phyloP scores from a whole-genome alignment of 495 filamentous ascomycete genomes.

The Tricharina praecox region DNA sequence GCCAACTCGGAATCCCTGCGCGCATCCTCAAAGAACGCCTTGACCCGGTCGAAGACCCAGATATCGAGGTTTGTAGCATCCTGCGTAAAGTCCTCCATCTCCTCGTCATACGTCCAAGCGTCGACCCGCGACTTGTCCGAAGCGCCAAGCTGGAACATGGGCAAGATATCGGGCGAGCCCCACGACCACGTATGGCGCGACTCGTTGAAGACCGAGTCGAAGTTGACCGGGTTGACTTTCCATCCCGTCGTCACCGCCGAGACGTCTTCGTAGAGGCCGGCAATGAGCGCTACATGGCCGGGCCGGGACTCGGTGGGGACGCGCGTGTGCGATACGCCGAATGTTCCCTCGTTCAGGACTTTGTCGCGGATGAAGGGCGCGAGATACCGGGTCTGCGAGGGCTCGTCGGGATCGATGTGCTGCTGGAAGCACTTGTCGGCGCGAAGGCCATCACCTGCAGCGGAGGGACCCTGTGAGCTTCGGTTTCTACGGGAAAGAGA shows the following conservation, averaged over 20 bases:
- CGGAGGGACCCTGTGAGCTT: no score
- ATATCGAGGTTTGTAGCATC: constrained; percentile 64
- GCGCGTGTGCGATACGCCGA: constrained; percentile 94
- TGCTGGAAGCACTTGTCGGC: constrained; percentile 97
- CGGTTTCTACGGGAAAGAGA: no score
- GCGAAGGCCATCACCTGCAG: constrained; percentile 73
- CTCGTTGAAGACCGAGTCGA: constrained; percentile 96
- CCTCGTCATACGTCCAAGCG: constrained; percentile 63
- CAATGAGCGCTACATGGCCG: constrained; percentile 94
- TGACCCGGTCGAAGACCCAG: constrained; percentile 93
- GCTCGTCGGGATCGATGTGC: constrained; percentile 69
- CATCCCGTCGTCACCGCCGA: constrained; percentile 94
- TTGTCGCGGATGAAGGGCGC: constrained; percentile 88
- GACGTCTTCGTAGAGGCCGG: constrained; percentile 95
- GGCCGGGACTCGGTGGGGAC: constrained; percentile 95
- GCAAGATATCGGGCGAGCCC: constrained; percentile 94
- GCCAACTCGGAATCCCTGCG: constrained; percentile 59
- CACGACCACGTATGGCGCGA: constrained; percentile 97
- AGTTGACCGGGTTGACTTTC: constrained; percentile 97
- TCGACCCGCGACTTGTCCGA: constrained; percentile 64
- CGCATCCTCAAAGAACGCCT: constrained; percentile 66
- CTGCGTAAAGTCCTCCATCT: constrained; percentile 74
- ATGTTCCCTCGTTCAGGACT: constrained; percentile 80
- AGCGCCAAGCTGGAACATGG: constrained; percentile 92
- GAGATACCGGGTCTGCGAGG: constrained; percentile 45